These are phyloP conservation scores for Rhodotorula paludigena DNA, from an alignment of 768 basidiomycete genomes.

Conservation along the genomic window DNA sequence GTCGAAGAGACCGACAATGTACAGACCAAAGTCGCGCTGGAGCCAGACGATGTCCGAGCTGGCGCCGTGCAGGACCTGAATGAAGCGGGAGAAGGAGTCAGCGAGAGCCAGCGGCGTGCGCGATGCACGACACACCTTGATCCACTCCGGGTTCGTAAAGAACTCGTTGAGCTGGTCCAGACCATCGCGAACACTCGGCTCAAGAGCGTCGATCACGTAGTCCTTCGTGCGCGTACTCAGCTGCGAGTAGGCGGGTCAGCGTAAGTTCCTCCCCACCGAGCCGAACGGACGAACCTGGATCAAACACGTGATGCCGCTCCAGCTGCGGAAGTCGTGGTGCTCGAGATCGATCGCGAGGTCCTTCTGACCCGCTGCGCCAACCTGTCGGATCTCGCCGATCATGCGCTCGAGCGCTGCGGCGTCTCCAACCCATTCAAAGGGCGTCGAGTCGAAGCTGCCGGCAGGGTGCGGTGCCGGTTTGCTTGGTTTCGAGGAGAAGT, in stretches of 20 bases:
- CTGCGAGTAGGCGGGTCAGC: conserved; percentile 32
- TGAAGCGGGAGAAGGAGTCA: neutral
- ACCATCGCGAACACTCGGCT: conserved; percentile 60
- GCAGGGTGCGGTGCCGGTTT: neutral
- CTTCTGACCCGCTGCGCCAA: conserved; percentile 18
- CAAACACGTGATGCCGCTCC: conserved; percentile 79
- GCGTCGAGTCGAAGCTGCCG: conserved; percentile 59
- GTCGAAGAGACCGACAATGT: conserved; percentile 93
- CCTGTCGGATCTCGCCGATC: conserved; percentile 57
- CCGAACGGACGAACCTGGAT: conserved; percentile 66
- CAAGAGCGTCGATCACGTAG: conserved; percentile 78
- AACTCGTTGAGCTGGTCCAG: conserved; percentile 66
- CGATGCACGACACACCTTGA: conserved; percentile 60
- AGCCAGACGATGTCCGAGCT: conserved; percentile 93
- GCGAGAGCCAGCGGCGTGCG: too few relatives aligned
- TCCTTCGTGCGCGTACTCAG: conserved; percentile 66
- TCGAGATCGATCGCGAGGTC: conserved; percentile 94
- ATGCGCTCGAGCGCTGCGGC: conserved; percentile 57
- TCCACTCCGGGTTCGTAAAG: conserved; percentile 73
- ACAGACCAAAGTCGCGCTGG: conserved; percentile 90
- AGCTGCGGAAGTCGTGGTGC: conserved; percentile 82
- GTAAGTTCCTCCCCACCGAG: conserved; percentile 45
- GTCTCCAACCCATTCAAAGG: conserved; percentile 68
- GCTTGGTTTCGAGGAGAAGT: conserved; percentile 37
- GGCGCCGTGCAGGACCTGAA: conserved; percentile 86